Conservation (phyloP, 2,329 filamentous ascomycete genomes). For the Pestalotiopsis sp. region DNA sequence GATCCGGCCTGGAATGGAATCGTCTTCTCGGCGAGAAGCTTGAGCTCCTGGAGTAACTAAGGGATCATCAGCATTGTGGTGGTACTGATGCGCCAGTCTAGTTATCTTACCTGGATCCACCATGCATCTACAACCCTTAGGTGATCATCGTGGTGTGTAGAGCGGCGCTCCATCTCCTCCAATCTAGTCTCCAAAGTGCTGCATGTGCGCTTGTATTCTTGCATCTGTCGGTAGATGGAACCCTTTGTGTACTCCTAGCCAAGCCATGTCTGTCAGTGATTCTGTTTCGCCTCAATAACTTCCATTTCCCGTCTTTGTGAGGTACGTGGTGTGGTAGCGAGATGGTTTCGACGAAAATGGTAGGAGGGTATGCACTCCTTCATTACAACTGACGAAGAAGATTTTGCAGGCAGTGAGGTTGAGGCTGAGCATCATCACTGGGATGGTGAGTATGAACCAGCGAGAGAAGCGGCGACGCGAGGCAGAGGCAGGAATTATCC, state of each 20-base stretch:
- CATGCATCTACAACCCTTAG: constrained; percentile 87
- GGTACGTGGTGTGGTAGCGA: constrained; percentile 29
- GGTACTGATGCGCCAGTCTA: background rate
- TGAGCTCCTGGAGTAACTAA: constrained; percentile 65
- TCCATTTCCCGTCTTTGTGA: constrained; percentile 20
- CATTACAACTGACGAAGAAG: constrained; percentile 15
- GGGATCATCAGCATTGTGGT: constrained; percentile 21
- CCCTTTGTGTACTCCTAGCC: constrained; percentile 87
- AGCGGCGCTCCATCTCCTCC: constrained; percentile 75
- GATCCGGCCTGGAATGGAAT: constrained; percentile 37
- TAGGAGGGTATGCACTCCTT: constrained; percentile 20
- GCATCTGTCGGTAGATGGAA: constrained; percentile 96
- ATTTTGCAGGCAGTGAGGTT: constrained; percentile 26
- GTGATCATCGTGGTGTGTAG: constrained; percentile 87
- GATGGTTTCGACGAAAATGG: constrained; percentile 24
- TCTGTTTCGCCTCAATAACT: constrained; percentile 19
- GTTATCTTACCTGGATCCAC: constrained; percentile 79
- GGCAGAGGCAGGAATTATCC: background rate
- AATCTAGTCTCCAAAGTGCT: constrained; percentile 77
- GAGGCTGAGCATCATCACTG: constrained; percentile 33
- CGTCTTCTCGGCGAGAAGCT: constrained; percentile 54
- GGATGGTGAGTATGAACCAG: constrained; percentile 32
- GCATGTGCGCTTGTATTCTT: constrained; percentile 93
- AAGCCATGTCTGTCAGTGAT: constrained; percentile 37
- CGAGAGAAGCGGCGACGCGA: constrained; percentile 18